phyloP scores from a whole-genome alignment of 371 early-diverging fungal genomes.

The Mortierella sp. region DNA sequence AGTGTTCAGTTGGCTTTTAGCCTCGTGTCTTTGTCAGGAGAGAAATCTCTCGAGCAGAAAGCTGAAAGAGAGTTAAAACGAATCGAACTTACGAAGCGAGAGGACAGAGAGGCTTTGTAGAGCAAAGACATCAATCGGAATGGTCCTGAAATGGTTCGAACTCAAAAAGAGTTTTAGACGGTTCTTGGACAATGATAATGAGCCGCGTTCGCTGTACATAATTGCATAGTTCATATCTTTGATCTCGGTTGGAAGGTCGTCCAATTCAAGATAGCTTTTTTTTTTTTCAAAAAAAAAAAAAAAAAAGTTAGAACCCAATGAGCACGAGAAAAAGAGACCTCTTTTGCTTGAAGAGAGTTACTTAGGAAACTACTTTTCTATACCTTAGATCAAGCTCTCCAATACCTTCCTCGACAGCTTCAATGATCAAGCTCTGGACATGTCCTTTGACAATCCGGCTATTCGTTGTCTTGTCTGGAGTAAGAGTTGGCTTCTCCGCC shows the following conservation, averaged over 20 bases:
- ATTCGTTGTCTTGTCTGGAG: slow-evolving; percentile 26
- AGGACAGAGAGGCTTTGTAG: slow-evolving; percentile 65
- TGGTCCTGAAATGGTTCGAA: slow-evolving; percentile 53
- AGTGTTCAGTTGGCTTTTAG: too few relatives aligned
- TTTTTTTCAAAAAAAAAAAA: background rate
- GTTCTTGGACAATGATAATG: slow-evolving; percentile 54
- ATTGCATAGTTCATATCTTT: slow-evolving; percentile 62
- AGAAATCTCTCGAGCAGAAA: background rate
- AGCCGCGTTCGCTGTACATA: slow-evolving; percentile 56
- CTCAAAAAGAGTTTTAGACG: slow-evolving; percentile 63
- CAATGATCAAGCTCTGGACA: slow-evolving; percentile 60
- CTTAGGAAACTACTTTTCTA: background rate
- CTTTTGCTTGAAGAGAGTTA: background rate
- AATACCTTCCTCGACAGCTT: slow-evolving; percentile 62
- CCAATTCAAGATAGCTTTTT: slow-evolving; percentile 57
- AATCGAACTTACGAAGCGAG: slow-evolving; percentile 59
- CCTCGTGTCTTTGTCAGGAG: background rate
- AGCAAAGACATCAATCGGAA: slow-evolving; percentile 58
- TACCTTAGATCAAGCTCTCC: slow-evolving; percentile 68
- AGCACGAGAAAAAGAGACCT: slow-evolving; percentile 4
- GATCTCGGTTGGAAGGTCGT: slow-evolving; percentile 63
- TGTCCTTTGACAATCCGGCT: slow-evolving; percentile 39
- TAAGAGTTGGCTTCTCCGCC: background rate
- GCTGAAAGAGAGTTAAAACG: too few relatives aligned
- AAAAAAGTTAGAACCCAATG: background rate